Base-by-base conservation (phyloP, 805 yeast species). In the Tetrapisispora pingtungensis region DNA sequence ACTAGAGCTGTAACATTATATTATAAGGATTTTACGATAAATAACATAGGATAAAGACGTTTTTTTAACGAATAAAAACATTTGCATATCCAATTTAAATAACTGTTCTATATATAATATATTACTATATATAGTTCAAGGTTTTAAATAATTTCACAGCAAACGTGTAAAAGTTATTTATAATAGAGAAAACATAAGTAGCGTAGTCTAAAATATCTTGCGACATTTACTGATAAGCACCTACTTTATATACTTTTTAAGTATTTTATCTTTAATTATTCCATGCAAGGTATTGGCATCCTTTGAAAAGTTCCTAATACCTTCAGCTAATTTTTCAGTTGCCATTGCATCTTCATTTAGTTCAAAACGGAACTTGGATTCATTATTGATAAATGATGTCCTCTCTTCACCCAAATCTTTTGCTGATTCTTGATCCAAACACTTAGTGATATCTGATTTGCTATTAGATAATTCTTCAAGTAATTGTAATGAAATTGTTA, bases 301-400 rank as follows among this genome's bases (percentile, higher is more conserved):
- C 68, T 84, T 89, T 60, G 96, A 84, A 71, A 90, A 90, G 68
- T 80, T 80, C 77, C 97, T 84, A 73, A 90, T 90, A 79, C 98
- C 98, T 66, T 90, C 95, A 60, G 96, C 71, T 65, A 90, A 79
- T 75, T 90, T 90, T 76, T 90, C 97, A 57, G 96, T 86, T 60
- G 96, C 93, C 97, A 90, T 90, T 52, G 94, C 90, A 66, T 90
- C 97, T 69, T 90, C 94, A 72, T 90, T 90, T 57, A 90, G 73
- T 49, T 72, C 74, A 75, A 79, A 85, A 78, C 96, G 84, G 89
- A 90, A 90, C 50, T 73, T 69, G 44, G 95, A 70, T 73, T 89
- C 97, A 67, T 87, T 81, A 61, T 86, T 81, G 50, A 90, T 72
- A 72, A 67, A 90, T 20, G 86, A 65, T 48, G 82, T 89, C 77